These are phyloP conservation scores for Cytospora schulzeri DNA, from an alignment of 2,329 filamentous ascomycete genomes.

Conservation along the genomic window DNA sequence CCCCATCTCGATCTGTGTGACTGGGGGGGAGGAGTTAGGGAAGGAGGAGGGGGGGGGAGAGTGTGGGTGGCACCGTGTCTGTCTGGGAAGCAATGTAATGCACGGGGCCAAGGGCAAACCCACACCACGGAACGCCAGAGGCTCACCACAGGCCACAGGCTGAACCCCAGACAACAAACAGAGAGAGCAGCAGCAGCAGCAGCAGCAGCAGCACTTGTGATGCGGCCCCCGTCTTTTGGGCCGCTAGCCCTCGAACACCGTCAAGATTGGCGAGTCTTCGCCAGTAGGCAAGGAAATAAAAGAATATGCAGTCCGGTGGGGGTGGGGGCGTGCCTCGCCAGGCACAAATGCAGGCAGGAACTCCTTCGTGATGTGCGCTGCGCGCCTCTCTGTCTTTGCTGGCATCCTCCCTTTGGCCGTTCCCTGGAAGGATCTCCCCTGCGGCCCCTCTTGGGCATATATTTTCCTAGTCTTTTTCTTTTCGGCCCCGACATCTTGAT, in stretches of 20 bases:
- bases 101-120: conserved; percentile 4
- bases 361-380: not conserved
- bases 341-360: conserved; percentile 8
- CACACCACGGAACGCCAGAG: not conserved
- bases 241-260: conserved; percentile 3
- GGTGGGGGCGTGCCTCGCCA: no score
- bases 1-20: conserved; percentile 23
- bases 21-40: no score
- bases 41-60: not conserved
- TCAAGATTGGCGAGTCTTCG: conserved; percentile 14
- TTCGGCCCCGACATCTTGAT: not conserved
- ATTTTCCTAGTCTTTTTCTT: no score
- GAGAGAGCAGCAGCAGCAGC: not conserved
- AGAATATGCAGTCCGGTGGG: not conserved
- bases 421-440: not conserved
- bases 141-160: not conserved
- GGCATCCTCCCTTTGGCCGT: conserved; percentile 15
- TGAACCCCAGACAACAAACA: not conserved
- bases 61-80: not conserved
- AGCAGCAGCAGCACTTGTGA: not conserved
- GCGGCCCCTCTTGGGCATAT: not conserved
- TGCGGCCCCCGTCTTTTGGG: conserved; percentile 6
- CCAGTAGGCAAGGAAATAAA: not conserved
- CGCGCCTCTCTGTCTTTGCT: conserved; percentile 14
- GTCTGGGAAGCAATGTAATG: conserved; percentile 3